Conservation (phyloP, 768 basidiomycete genomes). For the Cystobasidium onofrii region DNA sequence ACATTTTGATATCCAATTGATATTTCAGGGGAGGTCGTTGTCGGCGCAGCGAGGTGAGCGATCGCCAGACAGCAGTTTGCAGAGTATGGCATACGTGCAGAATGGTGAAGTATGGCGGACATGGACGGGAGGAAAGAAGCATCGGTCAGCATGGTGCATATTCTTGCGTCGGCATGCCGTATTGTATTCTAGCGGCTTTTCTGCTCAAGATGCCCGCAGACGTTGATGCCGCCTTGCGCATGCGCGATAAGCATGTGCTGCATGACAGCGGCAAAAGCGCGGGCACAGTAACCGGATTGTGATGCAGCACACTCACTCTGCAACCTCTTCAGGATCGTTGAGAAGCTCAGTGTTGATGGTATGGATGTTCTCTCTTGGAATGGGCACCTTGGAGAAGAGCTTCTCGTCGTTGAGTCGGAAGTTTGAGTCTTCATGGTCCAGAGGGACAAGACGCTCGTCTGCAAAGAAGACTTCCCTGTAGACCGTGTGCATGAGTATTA, state of each 20-base stretch:
- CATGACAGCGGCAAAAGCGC: not conserved
- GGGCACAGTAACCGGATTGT: not conserved
- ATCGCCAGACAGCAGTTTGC: too few species aligned
- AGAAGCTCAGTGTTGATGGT: slow-evolving; percentile 56
- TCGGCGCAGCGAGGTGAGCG: not conserved
- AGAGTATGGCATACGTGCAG: slow-evolving; percentile 78
- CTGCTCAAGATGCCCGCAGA: not conserved
- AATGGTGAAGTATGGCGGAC: slow-evolving; percentile 38
- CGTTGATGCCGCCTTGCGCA: not conserved
- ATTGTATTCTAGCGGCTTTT: not conserved
- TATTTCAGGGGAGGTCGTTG: too few species aligned
- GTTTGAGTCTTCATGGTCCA: slow-evolving; percentile 88
- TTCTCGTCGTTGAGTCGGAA: slow-evolving; percentile 63
- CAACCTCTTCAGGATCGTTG: slow-evolving; percentile 47
- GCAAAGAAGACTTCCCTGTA: slow-evolving; percentile 93
- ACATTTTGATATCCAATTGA: not conserved
- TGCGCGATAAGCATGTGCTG: not conserved
- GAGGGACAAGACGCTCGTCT: slow-evolving; percentile 89
- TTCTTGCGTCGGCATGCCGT: not conserved
- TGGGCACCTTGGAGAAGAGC: slow-evolving; percentile 74
- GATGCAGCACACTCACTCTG: slow-evolving; percentile 46
- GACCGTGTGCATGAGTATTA: not conserved
- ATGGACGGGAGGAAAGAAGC: not conserved
- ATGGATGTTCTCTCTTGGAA: slow-evolving; percentile 70
- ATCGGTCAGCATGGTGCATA: not conserved